Conservation (phyloP, 129 eudicot genomes). For the Flaveria sonorensis region DNA sequence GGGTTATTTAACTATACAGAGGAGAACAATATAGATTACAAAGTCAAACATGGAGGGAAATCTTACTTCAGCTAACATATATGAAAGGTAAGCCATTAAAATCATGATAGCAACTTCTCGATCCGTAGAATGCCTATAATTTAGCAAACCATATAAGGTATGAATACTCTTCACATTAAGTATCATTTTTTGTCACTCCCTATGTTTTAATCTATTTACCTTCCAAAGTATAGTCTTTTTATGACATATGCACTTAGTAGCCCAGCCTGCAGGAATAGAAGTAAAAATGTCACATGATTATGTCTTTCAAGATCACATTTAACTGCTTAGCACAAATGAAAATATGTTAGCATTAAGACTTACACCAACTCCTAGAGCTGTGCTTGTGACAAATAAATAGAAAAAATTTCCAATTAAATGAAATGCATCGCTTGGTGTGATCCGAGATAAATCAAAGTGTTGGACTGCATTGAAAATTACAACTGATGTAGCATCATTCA, state of each 20-base stretch:
- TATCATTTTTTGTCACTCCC: neutral
- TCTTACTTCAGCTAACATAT: conserved; percentile 68
- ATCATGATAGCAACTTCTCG: conserved; percentile 75
- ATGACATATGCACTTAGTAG: conserved; percentile 83
- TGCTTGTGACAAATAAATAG: conserved; percentile 67
- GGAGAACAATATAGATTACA: conserved; percentile 16
- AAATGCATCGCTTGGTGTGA: conserved; percentile 47
- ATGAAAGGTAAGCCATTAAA: conserved; percentile 72
- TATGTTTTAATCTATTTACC: conserved; percentile 46
- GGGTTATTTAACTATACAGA: conserved; percentile 6
- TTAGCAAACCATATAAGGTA: conserved; percentile 19
- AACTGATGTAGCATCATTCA: conserved; percentile 85
- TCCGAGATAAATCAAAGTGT: conserved; percentile 68
- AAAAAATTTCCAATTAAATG: conserved; percentile 65
- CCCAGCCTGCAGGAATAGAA: conserved; percentile 62
- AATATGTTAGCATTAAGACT: conserved; percentile 38
- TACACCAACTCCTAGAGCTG: conserved; percentile 65
- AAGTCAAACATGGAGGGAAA: neutral
- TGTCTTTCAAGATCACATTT: conserved; percentile 10
- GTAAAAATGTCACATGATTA: conserved; percentile 15
- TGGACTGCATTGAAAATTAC: conserved; percentile 89
- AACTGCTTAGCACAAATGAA: neutral
- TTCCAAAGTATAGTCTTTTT: conserved; percentile 79
- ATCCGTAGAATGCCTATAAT: conserved; percentile 68
- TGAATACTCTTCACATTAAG: conserved; percentile 3